Evolutionary conservation across 441 rosid species (phyloP).

Genomic region (Jatropha podagrica): DNA sequence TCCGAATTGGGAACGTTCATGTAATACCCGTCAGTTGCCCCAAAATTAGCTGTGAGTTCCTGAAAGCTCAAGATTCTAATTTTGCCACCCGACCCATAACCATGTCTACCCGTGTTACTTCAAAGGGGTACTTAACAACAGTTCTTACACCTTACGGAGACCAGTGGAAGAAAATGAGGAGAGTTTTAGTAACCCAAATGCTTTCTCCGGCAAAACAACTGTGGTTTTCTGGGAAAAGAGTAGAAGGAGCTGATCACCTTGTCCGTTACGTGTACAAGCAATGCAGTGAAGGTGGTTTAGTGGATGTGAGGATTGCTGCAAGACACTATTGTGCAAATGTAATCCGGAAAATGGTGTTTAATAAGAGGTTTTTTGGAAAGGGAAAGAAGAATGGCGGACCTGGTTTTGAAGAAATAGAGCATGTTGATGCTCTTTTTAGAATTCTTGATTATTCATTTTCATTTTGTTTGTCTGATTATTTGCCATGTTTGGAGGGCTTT

Average conservation of each 20-base stretch:
- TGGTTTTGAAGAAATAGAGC: constrained; percentile 46
- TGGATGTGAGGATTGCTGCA: constrained; percentile 37
- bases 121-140: neutral
- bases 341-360: constrained; percentile 42
- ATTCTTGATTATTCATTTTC: constrained; percentile 34
- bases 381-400: constrained; percentile 48
- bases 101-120: neutral
- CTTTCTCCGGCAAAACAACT: constrained; percentile 30
- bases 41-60: constrained; percentile 21
- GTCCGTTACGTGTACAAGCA: constrained; percentile 35
- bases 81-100: neutral
- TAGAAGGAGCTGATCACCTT: constrained; percentile 53
- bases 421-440: constrained; percentile 43
- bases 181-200: constrained; percentile 35
- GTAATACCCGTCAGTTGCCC: constrained; percentile 52
- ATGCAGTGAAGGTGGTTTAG: constrained; percentile 19
- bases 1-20: constrained; percentile 48
- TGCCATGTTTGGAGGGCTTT: constrained; percentile 46
- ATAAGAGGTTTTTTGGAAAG: constrained; percentile 40
- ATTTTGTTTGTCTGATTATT: constrained; percentile 53
- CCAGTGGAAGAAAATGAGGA: constrained; percentile 67
- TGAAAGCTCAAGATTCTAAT: neutral
- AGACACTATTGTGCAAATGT: constrained; percentile 48
- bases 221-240: constrained; percentile 30
- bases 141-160: constrained; percentile 33